Percentiles rank a stretch among this genome's conserved stretches.
These are phyloP conservation scores for Skeletonema menzelii DNA, from an alignment of 108 stramenopile species.

Conservation along the genomic window DNA sequence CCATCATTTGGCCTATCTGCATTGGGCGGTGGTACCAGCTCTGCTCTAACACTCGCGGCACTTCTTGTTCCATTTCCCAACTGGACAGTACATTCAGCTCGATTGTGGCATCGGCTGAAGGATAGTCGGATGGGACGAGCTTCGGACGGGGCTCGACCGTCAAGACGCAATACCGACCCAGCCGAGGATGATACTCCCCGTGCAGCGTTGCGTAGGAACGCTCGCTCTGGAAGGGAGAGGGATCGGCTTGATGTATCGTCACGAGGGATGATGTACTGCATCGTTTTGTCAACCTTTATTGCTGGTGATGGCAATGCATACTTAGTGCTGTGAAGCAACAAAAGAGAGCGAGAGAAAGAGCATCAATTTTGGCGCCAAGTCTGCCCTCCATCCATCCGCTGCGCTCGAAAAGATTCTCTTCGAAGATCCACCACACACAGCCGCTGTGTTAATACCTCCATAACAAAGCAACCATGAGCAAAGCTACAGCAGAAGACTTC, in stretches of 20 bases:
- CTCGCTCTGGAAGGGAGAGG: constrained; percentile 68
- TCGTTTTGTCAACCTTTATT: not conserved
- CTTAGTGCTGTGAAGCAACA: too few relatives aligned
- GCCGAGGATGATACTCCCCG: constrained; percentile 12
- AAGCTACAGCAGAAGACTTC: constrained; percentile 44
- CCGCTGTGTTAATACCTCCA: not conserved
- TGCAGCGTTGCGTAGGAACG: constrained; percentile 69
- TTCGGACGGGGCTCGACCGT: constrained; percentile 68
- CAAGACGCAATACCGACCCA: constrained; percentile 50
- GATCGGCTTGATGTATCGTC: constrained; percentile 60
- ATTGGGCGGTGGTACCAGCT: constrained; percentile 78
- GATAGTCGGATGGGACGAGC: constrained; percentile 68
- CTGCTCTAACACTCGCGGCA: constrained; percentile 52
- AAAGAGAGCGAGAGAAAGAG: not conserved
- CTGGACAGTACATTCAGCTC: constrained; percentile 74
- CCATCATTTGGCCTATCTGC: constrained; percentile 91
- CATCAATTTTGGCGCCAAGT: not conserved
- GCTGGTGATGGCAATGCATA: not conserved
- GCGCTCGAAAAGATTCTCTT: constrained; percentile 6
- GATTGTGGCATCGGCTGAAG: constrained; percentile 68
- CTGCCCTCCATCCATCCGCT: not conserved
- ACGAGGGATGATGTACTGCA: constrained; percentile 55
- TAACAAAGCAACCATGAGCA: constrained; percentile 24
- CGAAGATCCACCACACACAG: not conserved
- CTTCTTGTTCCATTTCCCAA: constrained; percentile 70